Base-by-base conservation (phyloP, 1,284 basidiomycete species). In the Leccinum insigne region DNA sequence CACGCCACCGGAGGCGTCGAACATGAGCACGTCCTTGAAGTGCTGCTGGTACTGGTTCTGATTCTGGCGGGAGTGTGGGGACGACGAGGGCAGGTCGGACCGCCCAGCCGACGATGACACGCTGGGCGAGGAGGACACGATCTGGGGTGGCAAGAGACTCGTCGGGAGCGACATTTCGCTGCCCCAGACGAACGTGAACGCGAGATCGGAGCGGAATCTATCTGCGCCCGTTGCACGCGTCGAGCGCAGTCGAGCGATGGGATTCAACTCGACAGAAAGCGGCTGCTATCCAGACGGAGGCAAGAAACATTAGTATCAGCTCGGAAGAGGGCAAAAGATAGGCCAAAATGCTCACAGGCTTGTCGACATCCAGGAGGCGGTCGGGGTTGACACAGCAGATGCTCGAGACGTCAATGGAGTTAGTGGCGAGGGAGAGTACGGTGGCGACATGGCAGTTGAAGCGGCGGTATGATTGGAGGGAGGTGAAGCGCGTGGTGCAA, bases 401-500 rank as follows among this genome's bases (percentile, higher is more conserved):
- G 67, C 71, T 73, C 8, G 90, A 92, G 71, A 71, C 67, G 85
- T 26, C 75, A 85, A 69, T 60, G 21, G 73, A 75, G 42, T 60
- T 77, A 40, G 66, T 69, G 10, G 87, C 81, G 5, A 83, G 80
- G 69, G 85, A 87, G 56, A 80, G 75, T 40, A 80, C 84, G 6
- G 82, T 91, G 42, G 89, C 89, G 23, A 88, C 87, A 1, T 94
- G 92, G 92, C 81, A 82, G 65, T 70, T 93, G 64, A 81, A 82
- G 64, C 76, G 87, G 47, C 81, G 82, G 4, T 72, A 77, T 9
- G 85, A 85, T 40, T 88, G 86, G 83, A 77, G 76, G 3, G 85
- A 88, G 68, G 82, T 91, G 42, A 84, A 79, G 71, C 80, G 76
- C 57, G 69, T 77, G 2, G 67, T 83, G 57, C 67, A 70, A 16